Conservation (phyloP, 441 rosid species). For the Jatropha podagrica region DNA sequence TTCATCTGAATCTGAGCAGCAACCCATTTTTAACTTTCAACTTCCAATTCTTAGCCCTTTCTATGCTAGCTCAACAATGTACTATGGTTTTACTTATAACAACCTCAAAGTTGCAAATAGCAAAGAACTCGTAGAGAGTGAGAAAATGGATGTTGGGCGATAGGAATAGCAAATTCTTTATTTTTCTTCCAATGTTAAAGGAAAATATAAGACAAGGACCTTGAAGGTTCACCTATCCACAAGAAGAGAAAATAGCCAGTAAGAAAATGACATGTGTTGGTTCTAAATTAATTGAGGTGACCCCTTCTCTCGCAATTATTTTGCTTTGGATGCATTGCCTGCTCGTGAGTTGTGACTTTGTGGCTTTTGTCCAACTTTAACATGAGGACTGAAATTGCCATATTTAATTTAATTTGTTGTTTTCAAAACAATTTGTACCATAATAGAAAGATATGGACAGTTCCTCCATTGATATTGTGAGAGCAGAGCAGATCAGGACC, state of each 20-base stretch:
- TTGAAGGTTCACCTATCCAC: conserved; percentile 17
- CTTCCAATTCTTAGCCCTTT: background rate
- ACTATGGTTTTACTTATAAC: too few species aligned
- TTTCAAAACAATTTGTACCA: background rate
- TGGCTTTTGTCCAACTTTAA: background rate
- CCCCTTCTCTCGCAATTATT: background rate
- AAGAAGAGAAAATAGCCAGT: conserved; percentile 6
- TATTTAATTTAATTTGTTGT: background rate
- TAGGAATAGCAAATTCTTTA: background rate
- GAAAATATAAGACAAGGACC: background rate
- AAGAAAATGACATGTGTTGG: conserved; percentile 6
- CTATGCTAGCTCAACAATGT: too few species aligned
- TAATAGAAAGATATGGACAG: background rate
- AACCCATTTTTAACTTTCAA: conserved; percentile 22
- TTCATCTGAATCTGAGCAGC: conserved; percentile 30
- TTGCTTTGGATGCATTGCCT: background rate
- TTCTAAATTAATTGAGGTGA: background rate
- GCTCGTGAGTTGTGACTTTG: background rate
- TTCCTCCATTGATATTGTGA: background rate
- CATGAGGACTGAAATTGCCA: background rate
- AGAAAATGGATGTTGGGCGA: background rate
- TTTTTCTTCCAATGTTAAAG: background rate
- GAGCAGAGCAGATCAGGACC: background rate
- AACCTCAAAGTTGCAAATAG: background rate
- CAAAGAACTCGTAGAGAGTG: background rate